Conservation (phyloP, 345 rosid species). For the Eucalyptus paniculata region DNA sequence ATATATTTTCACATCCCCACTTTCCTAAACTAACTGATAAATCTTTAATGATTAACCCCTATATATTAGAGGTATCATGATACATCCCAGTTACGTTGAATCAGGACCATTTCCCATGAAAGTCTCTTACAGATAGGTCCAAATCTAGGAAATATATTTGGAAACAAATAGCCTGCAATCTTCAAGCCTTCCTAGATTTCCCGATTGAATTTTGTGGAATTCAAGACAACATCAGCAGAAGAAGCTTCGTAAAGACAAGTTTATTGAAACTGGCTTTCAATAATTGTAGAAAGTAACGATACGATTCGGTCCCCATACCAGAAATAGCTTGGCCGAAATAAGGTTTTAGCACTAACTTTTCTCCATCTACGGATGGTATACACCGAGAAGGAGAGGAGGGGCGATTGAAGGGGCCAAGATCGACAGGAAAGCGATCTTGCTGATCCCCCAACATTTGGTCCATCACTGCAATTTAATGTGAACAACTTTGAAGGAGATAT, state of each 20-base stretch:
- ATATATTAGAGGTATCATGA: too few relatives aligned
- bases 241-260: background rate
- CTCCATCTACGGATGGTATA: background rate
- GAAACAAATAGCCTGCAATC: too few relatives aligned
- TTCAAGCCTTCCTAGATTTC: too few relatives aligned
- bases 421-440: background rate
- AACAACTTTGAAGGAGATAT: background rate
- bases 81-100: too few relatives aligned
- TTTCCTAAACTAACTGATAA: too few relatives aligned
- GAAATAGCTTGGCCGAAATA: background rate
- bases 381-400: background rate
- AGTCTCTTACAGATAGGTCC: too few relatives aligned
- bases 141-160: too few relatives aligned
- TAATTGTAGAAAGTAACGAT: background rate
- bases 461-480: background rate
- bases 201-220: too few relatives aligned
- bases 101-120: too few relatives aligned
- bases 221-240: too few relatives aligned
- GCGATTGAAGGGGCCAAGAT: background rate
- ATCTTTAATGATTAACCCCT: too few relatives aligned
- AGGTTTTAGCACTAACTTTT: background rate
- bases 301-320: background rate
- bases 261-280: background rate
- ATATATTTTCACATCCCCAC: too few relatives aligned
- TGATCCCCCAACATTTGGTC: background rate